Base-by-base conservation (phyloP, 495 filamentous ascomycete genomes). In the Annulohypoxylon nitens region DNA sequence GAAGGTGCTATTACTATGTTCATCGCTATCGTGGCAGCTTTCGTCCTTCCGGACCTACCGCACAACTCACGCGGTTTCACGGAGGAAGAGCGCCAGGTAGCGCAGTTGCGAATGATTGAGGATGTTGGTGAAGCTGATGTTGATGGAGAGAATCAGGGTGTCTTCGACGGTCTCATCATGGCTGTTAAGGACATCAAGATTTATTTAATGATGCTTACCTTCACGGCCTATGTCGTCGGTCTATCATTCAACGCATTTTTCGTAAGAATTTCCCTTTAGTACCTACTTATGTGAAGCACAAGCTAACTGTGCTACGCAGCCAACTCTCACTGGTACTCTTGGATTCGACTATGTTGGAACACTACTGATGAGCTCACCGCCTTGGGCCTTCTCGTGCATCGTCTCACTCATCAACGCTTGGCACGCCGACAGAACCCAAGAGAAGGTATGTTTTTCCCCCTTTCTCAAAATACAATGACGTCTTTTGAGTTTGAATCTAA, bases 111-210 rank as follows among this genome's bases (percentile, higher is more conserved):
- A 16, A 83, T 94, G 65, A 87, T 90, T 47, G 91, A 93, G 75
- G 92, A 97, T 79, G 89, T 93, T 57, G 93, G 93, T 8, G 86
- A 92, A 74, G 90, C 89, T 54, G 92, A 94, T 78, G 79, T 86
- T 1, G 88, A 89, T 47, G 85, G 84, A n/a, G 81, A 87, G 36
- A 78, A 90, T 16, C 88, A 82, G 63, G 84, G 86, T 0, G 84
- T 90, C 73, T 82, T 88, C 54, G 85, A 91, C 61, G 93, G 93
- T 7, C 76, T 90, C 23, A 89, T 91, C 70, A 85, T 95, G 64
- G 92, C 92, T 5, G 82, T 92, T 64, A 83, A 83, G 68, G 93
- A 96, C 76, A 71, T 87, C 64, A 94, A 92, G 82, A 91, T 89
- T 36, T 94, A 88, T 51, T 55, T 83, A 11, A 76, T 80, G 71